Base-by-base conservation (phyloP, 257 asterid species). In the Nicotiana tabacum region DNA sequence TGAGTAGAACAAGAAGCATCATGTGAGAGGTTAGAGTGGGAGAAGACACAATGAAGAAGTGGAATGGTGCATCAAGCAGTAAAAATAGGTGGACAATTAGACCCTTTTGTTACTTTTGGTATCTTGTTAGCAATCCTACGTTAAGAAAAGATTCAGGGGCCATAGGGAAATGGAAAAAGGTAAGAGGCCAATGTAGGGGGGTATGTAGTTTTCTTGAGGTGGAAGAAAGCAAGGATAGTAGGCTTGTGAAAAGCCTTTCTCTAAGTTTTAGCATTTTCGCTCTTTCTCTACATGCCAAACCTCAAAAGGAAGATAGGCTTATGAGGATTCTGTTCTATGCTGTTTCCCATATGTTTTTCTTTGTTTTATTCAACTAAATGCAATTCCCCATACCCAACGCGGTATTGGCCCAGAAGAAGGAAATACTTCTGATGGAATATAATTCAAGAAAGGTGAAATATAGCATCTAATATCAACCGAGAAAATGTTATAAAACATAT, bases 11-110 rank as follows among this genome's bases (percentile, higher is more conserved):
- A 70, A 29, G 11, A 70, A 39, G 33, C 35, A 5, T 21, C 58
- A 70, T 11, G 32, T 70, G 58, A 70, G 56, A 70, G 57, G 58
- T 70, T 43, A 70, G 78, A 43, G 58, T 70, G 53, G 78, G 78
- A 70, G 58, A 70, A 70, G 78, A 70, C 21, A 39, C 78, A 21
- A 8, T 39, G 18, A 43, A 72, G 37, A 21, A 70, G 60, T n/a
- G 3, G 58, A 55, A 55, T 55, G 58, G 35, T 39, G 78, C 78
- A 11, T 6, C n/a, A 70, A 39, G 58, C 58, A 70, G 78, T 6
- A 39, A 37, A 6, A 55, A 12, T 70, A 43, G 60, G 37, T 21
- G 30, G 60, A 70, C 6, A 51, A 43, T 46, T 3, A 21, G 1
- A n/a, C 35, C 37, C 55, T 70, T 70, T 43, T 21, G 60, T 72